Evolutionary conservation across 805 yeast species (phyloP).

Genomic region (Saturnispora bothae): DNA sequence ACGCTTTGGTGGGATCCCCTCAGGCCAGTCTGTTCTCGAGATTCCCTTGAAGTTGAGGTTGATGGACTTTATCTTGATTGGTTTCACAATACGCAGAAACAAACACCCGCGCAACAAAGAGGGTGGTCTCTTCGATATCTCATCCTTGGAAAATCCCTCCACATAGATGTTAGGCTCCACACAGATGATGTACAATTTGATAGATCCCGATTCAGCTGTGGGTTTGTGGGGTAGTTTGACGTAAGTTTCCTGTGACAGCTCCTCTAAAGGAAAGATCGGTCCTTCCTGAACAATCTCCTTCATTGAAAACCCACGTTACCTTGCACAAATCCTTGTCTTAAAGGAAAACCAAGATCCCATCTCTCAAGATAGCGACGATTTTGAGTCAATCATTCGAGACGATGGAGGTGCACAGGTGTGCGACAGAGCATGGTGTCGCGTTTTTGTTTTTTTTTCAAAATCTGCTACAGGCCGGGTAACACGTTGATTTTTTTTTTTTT

Average conservation of each 20-base stretch:
- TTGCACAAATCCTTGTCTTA: too few species aligned
- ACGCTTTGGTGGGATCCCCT: slow-evolving; percentile 90
- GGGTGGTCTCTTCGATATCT: slow-evolving; percentile 59
- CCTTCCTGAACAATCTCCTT: slow-evolving; percentile 18
- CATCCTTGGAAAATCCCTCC: slow-evolving; percentile 68
- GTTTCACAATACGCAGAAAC: slow-evolving; percentile 56
- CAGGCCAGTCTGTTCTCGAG: slow-evolving; percentile 91
- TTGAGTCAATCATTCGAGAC: too few species aligned
- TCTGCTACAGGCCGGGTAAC: slow-evolving; percentile 4
- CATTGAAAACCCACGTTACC: neutral
- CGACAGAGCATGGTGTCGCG: too few species aligned
- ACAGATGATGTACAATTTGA: slow-evolving; percentile 61
- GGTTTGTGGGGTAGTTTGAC: slow-evolving; percentile 50
- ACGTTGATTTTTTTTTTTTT: slow-evolving; percentile 4
- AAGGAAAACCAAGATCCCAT: too few species aligned
- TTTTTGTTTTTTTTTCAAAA: too few species aligned
- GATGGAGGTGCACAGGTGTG: too few species aligned
- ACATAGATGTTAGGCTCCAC: slow-evolving; percentile 75
- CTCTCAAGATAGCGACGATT: too few species aligned
- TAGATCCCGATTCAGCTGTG: slow-evolving; percentile 46
- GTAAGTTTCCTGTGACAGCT: slow-evolving; percentile 27
- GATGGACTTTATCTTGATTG: slow-evolving; percentile 59
- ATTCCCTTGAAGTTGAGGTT: slow-evolving; percentile 53
- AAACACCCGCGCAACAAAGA: slow-evolving; percentile 74
- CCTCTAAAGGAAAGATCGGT: slow-evolving; percentile 40